Evolutionary conservation across 2,329 filamentous ascomycete genomes (phyloP), one percentile per base, ranked within the genome.

Genomic region (Cercospora zeae-maydis): DNA sequence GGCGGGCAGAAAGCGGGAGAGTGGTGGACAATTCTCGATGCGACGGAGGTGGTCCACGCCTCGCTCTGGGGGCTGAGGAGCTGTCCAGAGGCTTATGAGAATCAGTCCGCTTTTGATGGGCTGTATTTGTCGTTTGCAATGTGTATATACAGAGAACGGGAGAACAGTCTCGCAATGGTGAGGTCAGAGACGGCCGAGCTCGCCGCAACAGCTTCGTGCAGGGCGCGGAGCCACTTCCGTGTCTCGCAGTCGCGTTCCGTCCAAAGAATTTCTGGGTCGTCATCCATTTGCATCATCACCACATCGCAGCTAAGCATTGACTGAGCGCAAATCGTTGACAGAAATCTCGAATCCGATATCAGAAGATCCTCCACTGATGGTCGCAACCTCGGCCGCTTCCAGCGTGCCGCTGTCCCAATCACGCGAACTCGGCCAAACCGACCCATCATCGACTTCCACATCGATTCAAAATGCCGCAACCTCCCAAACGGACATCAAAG

Each of bases 341-440:
- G 24, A 11, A 0, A 30, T 9, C 47, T 13, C 3, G 47, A 16
- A 27, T 2, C 21, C 24, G 14, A 31, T 4, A 1, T 31, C 14
- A 11, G 13, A 30, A 5, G n/a, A 21, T 31, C 24, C n/a, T 52
- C 27, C 24, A 52, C 47, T 52, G 47, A 64, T 64, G 62, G 53
- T 64, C 52, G 58, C 62, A 54, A 57, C 58, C 34, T 60, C 62
- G 31, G 11, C 61, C 30, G 47, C 39, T 10, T 16, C 55, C 7
- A 49, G 53, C 52, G 62, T 45, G 47, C 39, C 57, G 24, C 30
- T 58, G 30, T 54, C 53, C 11, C 62, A 59, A 36, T 47, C 52
- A 58, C 69, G 66, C 61, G 71, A 73, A 59, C 69, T 73, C 24
- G 69, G 70, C 47, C 68, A 70, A 51, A 62, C 68, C 45, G 69